A percentile compares a stretch with the other conserved stretches of the same genome.
Conservation (phyloP, 768 basidiomycete species). For the Rhodotorula paludigena region DNA sequence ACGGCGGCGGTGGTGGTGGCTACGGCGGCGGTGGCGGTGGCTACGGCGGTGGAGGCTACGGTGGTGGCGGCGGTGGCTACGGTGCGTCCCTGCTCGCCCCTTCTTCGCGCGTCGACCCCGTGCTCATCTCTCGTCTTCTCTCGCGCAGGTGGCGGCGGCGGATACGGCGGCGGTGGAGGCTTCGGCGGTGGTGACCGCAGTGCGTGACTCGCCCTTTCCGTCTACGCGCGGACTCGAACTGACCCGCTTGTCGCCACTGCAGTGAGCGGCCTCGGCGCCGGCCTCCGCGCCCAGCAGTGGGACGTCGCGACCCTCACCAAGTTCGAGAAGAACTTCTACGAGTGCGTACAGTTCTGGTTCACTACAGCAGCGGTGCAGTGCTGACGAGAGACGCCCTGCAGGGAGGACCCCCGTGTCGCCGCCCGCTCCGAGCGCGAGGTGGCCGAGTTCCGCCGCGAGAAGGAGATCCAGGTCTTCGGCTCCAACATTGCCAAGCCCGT, state of each 20-base stretch:
- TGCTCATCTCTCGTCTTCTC: background rate
- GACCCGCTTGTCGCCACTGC: background rate
- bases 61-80: conserved; percentile 46
- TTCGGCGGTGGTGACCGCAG: conserved; percentile 59
- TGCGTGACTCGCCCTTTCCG: background rate
- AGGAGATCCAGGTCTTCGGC: conserved; percentile 94
- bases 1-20: conserved; percentile 15
- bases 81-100: conserved; percentile 24
- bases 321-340: conserved; percentile 98
- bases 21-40: conserved; percentile 9
- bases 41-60: conserved; percentile 34
- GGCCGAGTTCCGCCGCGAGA: conserved; percentile 71
- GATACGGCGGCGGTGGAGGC: conserved; percentile 53
- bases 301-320: conserved; percentile 61
- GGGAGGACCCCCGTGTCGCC: conserved; percentile 79
- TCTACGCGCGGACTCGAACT: background rate
- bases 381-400: no score
- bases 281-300: conserved; percentile 66
- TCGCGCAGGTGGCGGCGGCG: conserved; percentile 36
- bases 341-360: no score
- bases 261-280: conserved; percentile 31
- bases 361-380: no score
- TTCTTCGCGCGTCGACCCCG: background rate
- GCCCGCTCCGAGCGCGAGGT: conserved; percentile 75
- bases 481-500: conserved; percentile 82